Evolutionary conservation across 2,329 filamentous ascomycete species (phyloP).

Genomic region (Colletotrichum kahawae): DNA sequence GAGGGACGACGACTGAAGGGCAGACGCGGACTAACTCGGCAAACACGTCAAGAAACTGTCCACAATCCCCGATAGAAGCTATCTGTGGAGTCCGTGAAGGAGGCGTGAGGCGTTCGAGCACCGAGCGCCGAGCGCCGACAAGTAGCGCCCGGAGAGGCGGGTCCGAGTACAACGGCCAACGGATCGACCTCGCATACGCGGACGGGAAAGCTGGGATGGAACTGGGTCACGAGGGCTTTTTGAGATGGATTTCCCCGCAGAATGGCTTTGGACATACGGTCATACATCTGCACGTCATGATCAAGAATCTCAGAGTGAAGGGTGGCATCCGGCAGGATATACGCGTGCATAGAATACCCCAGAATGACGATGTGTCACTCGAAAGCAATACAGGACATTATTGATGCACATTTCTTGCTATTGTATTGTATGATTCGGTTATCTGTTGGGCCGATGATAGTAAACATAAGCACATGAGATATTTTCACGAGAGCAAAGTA

Average conservation of each 20-base stretch:
- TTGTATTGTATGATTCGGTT: neutral
- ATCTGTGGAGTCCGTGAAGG: neutral
- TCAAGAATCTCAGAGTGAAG: neutral
- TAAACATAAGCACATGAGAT: neutral
- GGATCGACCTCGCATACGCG: neutral
- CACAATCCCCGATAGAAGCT: neutral
- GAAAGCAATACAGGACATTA: neutral
- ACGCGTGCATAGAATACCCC: neutral
- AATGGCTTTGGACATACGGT: neutral
- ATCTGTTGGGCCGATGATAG: neutral
- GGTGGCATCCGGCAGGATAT: neutral
- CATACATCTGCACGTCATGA: neutral
- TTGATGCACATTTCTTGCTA: neutral
- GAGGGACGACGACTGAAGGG: conserved; percentile 47
- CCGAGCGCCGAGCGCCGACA: neutral
- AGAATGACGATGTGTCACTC: neutral
- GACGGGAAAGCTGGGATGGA: neutral
- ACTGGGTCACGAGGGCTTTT: neutral
- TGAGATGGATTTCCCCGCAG: neutral
- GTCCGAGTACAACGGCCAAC: neutral
- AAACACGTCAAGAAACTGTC: neutral
- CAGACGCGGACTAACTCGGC: neutral
- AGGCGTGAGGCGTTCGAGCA: neutral
- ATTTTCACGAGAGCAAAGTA: neutral
- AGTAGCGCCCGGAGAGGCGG: neutral